Percentiles rank a stretch among this genome's conserved stretches.
Evolutionary conservation across 75 land plant genomes (phyloP).

Genomic region (Sequoiadendron giganteum): DNA sequence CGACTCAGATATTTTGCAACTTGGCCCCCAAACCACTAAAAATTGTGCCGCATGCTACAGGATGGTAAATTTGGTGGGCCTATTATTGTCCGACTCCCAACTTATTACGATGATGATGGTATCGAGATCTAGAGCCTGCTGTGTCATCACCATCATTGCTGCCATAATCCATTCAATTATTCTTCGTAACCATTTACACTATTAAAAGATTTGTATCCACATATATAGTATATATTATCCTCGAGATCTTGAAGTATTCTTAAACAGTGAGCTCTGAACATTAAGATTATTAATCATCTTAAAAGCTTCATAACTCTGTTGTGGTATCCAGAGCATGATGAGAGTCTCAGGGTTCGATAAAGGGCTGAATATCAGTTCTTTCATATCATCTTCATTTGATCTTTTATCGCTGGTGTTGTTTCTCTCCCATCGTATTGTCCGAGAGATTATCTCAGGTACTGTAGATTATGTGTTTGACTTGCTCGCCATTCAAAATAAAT

Average conservation of each 20-base stretch:
- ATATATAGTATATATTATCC: neutral
- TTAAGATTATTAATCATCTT: neutral
- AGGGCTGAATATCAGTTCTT: neutral
- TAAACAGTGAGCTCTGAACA: neutral
- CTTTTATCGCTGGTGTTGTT: neutral
- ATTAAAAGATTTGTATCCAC: neutral
- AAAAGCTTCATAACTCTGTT: neutral
- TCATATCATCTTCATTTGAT: neutral
- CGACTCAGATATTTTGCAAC: no score
- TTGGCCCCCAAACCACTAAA: no score
- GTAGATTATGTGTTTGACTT: neutral
- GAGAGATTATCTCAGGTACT: neutral
- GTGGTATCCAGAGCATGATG: slow-evolving; percentile 1
- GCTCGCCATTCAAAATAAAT: neutral
- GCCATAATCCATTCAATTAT: neutral
- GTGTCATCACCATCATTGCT: slow-evolving; percentile 12
- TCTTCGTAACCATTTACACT: neutral
- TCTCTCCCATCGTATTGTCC: neutral
- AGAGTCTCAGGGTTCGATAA: neutral
- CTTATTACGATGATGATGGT: neutral
- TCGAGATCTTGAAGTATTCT: neutral
- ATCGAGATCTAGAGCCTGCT: slow-evolving; percentile 6
- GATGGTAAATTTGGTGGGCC: no score
- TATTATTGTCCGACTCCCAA: slow-evolving; percentile 9
- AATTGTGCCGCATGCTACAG: no score